A percentile compares a stretch with the other conserved stretches of the same genome.
Conservation (phyloP, 805 yeast genomes). For the Nakazawaea laoshanensis region DNA sequence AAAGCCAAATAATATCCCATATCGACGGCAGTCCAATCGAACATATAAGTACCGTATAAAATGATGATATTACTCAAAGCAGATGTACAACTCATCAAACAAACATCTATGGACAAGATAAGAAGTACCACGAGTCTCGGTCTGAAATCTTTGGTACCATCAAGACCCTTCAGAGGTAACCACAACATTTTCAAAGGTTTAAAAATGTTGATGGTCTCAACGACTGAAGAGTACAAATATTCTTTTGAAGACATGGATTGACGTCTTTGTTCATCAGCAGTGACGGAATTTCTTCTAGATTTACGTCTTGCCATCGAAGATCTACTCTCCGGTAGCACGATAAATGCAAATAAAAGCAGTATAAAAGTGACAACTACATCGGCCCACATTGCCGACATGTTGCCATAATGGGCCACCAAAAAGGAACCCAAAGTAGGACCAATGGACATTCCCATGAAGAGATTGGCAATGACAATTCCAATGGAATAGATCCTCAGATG, state of each 20-base stretch:
- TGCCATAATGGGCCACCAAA: slow-evolving; percentile 19
- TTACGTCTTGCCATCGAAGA: slow-evolving; percentile 42
- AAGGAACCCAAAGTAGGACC: slow-evolving; percentile 59
- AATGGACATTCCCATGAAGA: slow-evolving; percentile 50
- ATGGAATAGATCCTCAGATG: slow-evolving; percentile 47
- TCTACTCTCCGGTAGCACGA: slow-evolving; percentile 57
- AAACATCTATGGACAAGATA: slow-evolving; percentile 38
- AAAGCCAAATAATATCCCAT: slow-evolving; percentile 50
- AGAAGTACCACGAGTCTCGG: slow-evolving; percentile 41
- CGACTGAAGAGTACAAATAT: slow-evolving; percentile 1
- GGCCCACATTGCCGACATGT: slow-evolving; percentile 22
- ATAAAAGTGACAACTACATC: slow-evolving; percentile 22
- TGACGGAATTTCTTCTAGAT: slow-evolving; percentile 30
- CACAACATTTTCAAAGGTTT: slow-evolving; percentile 48
- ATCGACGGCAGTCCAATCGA: slow-evolving; percentile 44
- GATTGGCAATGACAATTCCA: slow-evolving; percentile 50
- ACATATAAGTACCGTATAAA: slow-evolving; percentile 44
- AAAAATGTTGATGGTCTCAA: slow-evolving; percentile 18
- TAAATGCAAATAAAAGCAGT: slow-evolving; percentile 23
- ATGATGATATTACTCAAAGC: slow-evolving; percentile 34
- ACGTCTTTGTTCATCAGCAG: slow-evolving; percentile 8
- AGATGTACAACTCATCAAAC: slow-evolving; percentile 28
- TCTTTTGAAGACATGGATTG: background rate
- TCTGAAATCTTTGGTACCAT: slow-evolving; percentile 17
- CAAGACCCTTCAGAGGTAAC: slow-evolving; percentile 31